Conservation (phyloP, 768 basidiomycete species). For the Boletellus emodensis region DNA sequence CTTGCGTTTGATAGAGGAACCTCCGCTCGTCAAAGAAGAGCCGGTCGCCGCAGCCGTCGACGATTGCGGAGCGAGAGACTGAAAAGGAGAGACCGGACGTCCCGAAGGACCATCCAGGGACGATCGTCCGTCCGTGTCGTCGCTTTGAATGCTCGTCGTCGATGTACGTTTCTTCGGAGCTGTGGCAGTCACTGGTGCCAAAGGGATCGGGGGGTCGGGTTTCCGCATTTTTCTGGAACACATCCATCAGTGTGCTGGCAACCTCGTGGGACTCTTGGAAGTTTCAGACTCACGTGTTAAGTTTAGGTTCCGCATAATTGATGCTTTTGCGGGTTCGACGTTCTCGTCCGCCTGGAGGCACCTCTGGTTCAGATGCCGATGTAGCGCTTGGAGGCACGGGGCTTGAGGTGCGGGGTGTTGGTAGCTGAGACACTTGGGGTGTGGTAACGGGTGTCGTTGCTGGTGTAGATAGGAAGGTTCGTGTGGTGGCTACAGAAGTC, state of each 20-base stretch:
- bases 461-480: conserved; percentile 41
- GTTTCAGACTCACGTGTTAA: conserved; percentile 66
- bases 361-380: conserved; percentile 32
- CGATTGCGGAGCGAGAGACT: conserved; percentile 34
- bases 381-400: conserved; percentile 36
- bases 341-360: conserved; percentile 37
- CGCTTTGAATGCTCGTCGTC: conserved; percentile 30
- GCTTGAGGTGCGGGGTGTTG: conserved; percentile 51
- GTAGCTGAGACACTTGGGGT: conserved; percentile 36
- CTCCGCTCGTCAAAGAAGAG: conserved; percentile 24
- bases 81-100: conserved; percentile 31
- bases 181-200: conserved; percentile 27
- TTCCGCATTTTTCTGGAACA: conserved; percentile 80
- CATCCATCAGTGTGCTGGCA: conserved; percentile 6
- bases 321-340: conserved; percentile 70
- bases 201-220: conserved; percentile 52
- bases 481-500: conserved; percentile 33
- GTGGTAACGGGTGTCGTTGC: conserved; percentile 39
- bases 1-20: conserved; percentile 42
- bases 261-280: not conserved
- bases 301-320: conserved; percentile 84
- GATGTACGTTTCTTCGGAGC: conserved; percentile 44
- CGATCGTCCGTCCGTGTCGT: conserved; percentile 38
- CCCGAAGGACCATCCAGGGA: conserved; percentile 34
- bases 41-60: conserved; percentile 36